A percentile compares a stretch with the other conserved stretches of the same genome.
Evolutionary conservation across 257 asterid genomes (phyloP).

Genomic region (Primulina eburnea): DNA sequence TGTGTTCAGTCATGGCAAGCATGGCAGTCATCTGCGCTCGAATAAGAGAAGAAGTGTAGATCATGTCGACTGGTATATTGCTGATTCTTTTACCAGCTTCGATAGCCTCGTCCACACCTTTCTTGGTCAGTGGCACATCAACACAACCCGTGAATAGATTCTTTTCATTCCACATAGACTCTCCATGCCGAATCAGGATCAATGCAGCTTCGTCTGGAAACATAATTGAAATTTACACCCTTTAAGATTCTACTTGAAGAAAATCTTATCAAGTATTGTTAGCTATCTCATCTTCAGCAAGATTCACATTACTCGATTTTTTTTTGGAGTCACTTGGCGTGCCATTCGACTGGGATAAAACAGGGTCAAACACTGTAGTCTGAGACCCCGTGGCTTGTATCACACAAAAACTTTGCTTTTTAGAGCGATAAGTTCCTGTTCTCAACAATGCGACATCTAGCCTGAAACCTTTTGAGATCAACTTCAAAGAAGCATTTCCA

Average conservation of each 20-base stretch:
- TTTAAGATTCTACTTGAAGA: neutral
- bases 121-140: constrained; percentile 86
- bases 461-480: constrained; percentile 50
- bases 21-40: constrained; percentile 99
- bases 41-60: constrained; percentile 80
- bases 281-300: neutral
- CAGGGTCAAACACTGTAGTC: constrained; percentile 45
- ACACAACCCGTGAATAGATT: constrained; percentile 98
- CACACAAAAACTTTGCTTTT: constrained; percentile 37
- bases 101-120: constrained; percentile 94
- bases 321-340: constrained; percentile 49
- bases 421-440: constrained; percentile 38
- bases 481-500: constrained; percentile 48
- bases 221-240: neutral
- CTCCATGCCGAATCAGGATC: constrained; percentile 92
- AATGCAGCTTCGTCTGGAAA: constrained; percentile 81
- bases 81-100: constrained; percentile 97
- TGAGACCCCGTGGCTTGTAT: constrained; percentile 60
- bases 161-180: constrained; percentile 99
- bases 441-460: constrained; percentile 38
- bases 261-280: neutral
- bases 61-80: constrained; percentile 87
- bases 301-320: constrained; percentile 61
- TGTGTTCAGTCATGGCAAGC: constrained; percentile 99
- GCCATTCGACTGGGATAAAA: constrained; percentile 53